These are phyloP conservation scores for Achaetomiella virescens DNA, from an alignment of 495 filamentous ascomycete species.

Conservation along the genomic window DNA sequence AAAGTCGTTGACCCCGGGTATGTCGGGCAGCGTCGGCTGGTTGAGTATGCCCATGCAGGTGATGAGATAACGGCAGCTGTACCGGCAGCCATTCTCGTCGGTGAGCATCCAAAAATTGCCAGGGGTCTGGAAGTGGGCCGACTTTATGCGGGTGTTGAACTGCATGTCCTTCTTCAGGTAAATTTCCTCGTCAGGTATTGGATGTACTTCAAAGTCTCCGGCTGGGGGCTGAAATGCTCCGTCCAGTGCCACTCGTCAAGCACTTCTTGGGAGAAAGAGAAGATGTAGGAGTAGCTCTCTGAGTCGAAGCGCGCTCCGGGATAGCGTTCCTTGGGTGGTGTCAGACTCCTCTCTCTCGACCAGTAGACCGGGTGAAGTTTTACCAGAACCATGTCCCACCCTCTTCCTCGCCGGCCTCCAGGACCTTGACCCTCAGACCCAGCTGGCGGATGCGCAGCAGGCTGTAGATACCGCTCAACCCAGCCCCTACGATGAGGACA, in stretches of 20 bases:
- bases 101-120: slow-evolving; percentile 32
- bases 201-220: slow-evolving; percentile 41
- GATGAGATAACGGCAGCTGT: slow-evolving; percentile 29
- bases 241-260: slow-evolving; percentile 43
- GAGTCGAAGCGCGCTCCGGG: slow-evolving; percentile 42
- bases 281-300: slow-evolving; percentile 37
- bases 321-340: slow-evolving; percentile 29
- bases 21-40: slow-evolving; percentile 39
- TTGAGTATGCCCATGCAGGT: slow-evolving; percentile 35
- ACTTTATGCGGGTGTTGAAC: slow-evolving; percentile 35
- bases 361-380: slow-evolving; percentile 13
- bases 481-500: slow-evolving; percentile 48
- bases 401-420: slow-evolving; percentile 43
- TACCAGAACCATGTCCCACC: slow-evolving; percentile 46
- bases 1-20: slow-evolving; percentile 38
- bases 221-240: slow-evolving; percentile 34
- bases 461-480: slow-evolving; percentile 43
- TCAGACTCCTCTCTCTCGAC: not conserved
- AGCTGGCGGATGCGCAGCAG: slow-evolving; percentile 38
- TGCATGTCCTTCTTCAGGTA: slow-evolving; percentile 39
- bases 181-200: slow-evolving; percentile 36
- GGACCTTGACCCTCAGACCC: slow-evolving; percentile 38
- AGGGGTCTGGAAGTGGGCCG: slow-evolving; percentile 33
- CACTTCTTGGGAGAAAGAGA: slow-evolving; percentile 31
- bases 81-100: slow-evolving; percentile 27